These are phyloP conservation scores for Vigna nakashimae DNA, from an alignment of 306 rosid genomes.

Conservation along the genomic window DNA sequence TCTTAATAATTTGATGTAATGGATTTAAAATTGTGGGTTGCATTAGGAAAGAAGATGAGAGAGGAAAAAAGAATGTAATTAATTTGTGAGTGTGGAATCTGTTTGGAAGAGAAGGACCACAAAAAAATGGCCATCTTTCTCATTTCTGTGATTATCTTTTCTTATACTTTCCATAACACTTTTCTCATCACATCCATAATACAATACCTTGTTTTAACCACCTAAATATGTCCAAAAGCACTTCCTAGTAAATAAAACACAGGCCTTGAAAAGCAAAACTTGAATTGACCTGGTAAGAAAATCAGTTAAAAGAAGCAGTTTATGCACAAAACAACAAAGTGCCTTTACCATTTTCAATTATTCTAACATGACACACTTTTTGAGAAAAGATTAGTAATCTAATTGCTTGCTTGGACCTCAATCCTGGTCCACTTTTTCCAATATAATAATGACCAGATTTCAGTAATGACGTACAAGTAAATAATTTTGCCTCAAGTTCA, in stretches of 20 bases:
- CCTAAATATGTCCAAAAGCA: background rate
- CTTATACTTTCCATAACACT: conserved; percentile 10
- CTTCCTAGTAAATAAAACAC: no score
- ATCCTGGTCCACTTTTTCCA: background rate
- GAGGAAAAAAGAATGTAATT: no score
- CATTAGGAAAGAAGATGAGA: no score
- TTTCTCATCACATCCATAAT: conserved; percentile 24
- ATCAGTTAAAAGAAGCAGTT: background rate
- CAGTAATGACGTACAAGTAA: background rate
- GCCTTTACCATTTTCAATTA: background rate
- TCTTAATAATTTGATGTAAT: no score
- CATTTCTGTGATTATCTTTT: conserved; percentile 40
- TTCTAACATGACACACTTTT: background rate
- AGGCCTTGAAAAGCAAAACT: background rate
- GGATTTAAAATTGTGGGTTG: no score
- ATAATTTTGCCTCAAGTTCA: background rate
- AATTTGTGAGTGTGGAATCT: background rate
- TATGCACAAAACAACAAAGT: background rate
- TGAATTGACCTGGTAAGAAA: background rate
- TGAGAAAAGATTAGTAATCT: background rate
- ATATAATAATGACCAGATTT: background rate
- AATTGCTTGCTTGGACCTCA: background rate
- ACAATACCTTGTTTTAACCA: background rate
- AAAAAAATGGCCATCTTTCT: conserved; percentile 46
- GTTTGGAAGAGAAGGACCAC: conserved; percentile 47